phyloP scores from a whole-genome alignment of 192 early-diverging fungal species.

The Coemansia sp. region DNA sequence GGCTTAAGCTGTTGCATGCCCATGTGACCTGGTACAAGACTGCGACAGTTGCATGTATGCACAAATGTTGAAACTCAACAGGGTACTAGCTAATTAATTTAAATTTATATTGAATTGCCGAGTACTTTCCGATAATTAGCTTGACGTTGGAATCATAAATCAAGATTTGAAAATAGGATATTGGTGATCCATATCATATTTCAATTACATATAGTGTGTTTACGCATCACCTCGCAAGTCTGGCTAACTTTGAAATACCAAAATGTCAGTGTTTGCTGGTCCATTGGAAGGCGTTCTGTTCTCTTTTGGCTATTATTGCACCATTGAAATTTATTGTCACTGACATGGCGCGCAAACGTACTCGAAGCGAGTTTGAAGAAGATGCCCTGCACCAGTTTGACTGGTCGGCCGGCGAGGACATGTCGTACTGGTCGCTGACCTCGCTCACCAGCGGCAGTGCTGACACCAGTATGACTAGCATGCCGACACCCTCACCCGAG shows the following conservation, averaged over 20 bases:
- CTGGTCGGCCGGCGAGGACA: constrained; percentile 20
- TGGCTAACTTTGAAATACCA: neutral
- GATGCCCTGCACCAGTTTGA: constrained; percentile 12
- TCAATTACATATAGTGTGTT: neutral
- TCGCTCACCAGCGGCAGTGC: constrained; percentile 20
- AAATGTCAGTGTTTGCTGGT: neutral
- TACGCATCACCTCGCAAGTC: neutral
- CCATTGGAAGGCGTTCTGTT: too few species aligned
- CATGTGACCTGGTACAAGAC: neutral
- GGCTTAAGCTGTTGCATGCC: neutral
- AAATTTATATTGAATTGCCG: neutral
- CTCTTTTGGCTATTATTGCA: too few species aligned
- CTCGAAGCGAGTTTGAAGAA: constrained; percentile 1
- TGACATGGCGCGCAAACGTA: constrained; percentile 11
- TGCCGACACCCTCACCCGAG: constrained; percentile 19
- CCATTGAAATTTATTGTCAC: too few species aligned
- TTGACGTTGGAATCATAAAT: neutral
- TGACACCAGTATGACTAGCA: constrained; percentile 9
- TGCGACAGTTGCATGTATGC: neutral
- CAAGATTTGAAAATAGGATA: neutral
- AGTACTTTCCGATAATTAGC: neutral
- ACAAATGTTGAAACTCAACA: neutral
- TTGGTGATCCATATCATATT: neutral
- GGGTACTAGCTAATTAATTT: too few species aligned
- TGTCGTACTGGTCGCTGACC: constrained; percentile 22